These are phyloP conservation scores for Gonium pectorale DNA, from an alignment of 139 green algal genomes.

Conservation along the genomic window DNA sequence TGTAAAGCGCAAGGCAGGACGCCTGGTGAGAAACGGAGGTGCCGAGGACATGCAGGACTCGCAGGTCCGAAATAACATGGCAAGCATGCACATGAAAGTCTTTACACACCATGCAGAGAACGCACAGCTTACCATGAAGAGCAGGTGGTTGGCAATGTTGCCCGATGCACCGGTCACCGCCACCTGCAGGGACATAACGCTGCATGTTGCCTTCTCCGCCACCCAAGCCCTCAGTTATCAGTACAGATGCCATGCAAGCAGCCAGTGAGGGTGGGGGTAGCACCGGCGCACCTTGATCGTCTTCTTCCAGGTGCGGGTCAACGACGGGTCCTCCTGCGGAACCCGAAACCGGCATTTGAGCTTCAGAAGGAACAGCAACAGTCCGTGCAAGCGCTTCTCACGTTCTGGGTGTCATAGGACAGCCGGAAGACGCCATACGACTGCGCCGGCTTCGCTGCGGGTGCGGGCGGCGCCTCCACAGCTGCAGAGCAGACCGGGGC, in stretches of 20 bases:
- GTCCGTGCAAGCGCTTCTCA: conserved; percentile 30
- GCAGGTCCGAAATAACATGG: too few relatives aligned
- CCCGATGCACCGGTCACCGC: conserved; percentile 89
- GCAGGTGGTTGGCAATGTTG: conserved; percentile 93
- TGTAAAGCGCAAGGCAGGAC: conserved; percentile 34
- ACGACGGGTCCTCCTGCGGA: conserved; percentile 64
- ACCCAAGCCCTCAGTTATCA: too few relatives aligned
- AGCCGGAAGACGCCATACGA: conserved; percentile 62
- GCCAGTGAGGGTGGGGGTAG: too few relatives aligned
- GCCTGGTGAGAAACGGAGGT: not conserved
- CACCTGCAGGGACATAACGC: too few relatives aligned
- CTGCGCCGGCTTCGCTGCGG: conserved; percentile 1
- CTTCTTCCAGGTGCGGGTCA: conserved; percentile 81
- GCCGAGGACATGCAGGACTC: not conserved
- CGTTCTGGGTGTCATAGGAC: conserved; percentile 54
- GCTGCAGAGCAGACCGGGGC: not conserved
- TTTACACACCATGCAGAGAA: too few relatives aligned
- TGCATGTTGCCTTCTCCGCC: too few relatives aligned
- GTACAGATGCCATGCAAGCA: too few relatives aligned
- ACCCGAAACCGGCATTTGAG: not conserved
- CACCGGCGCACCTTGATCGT: conserved; percentile 78
- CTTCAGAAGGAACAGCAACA: not conserved
- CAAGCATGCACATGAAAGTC: too few relatives aligned
- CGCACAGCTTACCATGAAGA: conserved; percentile 93
- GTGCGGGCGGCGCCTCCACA: not conserved